phyloP scores from a whole-genome alignment of 108 stramenopile genomes.

The Skeletonema menzelii region DNA sequence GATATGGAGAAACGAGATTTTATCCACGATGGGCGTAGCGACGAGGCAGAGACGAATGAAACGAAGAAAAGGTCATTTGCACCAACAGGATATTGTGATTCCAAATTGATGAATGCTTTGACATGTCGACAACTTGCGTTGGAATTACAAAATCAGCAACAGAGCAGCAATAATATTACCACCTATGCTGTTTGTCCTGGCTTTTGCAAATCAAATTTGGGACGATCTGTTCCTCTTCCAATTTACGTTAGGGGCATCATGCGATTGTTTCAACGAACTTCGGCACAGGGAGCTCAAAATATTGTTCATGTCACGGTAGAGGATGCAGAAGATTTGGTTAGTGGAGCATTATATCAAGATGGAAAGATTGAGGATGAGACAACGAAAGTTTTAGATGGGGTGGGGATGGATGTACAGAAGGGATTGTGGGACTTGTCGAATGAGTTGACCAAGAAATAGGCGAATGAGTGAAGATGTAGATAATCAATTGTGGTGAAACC shows the following conservation, averaged over 20 bases:
- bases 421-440: conserved; percentile 45
- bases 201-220: conserved; percentile 38
- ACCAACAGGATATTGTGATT: conserved; percentile 51
- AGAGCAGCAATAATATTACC: conserved; percentile 17
- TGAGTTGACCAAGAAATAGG: conserved; percentile 37
- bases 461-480: background rate
- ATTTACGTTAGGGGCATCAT: conserved; percentile 24
- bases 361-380: conserved; percentile 34
- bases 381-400: conserved; percentile 4
- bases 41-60: background rate
- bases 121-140: conserved; percentile 37
- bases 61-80: conserved; percentile 16
- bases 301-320: conserved; percentile 31
- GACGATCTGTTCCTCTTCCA: conserved; percentile 27
- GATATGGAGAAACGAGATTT: conserved; percentile 39
- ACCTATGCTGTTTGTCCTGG: conserved; percentile 49
- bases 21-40: conserved; percentile 22
- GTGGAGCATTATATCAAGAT: conserved; percentile 47
- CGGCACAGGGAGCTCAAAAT: conserved; percentile 45
- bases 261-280: conserved; percentile 39
- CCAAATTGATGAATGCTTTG: conserved; percentile 50
- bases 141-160: conserved; percentile 9
- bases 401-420: conserved; percentile 31
- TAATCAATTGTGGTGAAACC: background rate
- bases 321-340: conserved; percentile 27